These are phyloP conservation scores for Ustilago crameri DNA, from an alignment of 1,284 basidiomycete genomes.

Conservation along the genomic window DNA sequence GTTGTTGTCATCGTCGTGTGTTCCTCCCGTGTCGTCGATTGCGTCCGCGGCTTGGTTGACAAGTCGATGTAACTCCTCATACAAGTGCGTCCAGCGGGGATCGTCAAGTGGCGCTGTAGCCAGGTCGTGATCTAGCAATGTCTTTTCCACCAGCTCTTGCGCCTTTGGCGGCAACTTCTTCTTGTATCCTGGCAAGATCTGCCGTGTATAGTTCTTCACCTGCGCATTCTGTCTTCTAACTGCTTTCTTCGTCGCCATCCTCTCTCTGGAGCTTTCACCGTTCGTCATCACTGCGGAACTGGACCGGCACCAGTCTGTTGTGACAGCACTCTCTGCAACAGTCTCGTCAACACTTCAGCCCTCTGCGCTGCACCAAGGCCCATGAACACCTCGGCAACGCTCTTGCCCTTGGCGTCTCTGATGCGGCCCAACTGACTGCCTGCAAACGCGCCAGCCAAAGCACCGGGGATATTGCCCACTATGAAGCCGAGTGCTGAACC, in stretches of 20 bases:
- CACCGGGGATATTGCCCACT: constrained; percentile 54
- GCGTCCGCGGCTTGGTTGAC: neutral
- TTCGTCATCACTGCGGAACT: constrained; percentile 21
- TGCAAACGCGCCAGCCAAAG: constrained; percentile 61
- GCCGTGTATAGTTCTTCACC: neutral
- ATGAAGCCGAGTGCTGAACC: constrained; percentile 65
- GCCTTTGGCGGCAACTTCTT: constrained; percentile 15
- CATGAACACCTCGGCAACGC: constrained; percentile 77
- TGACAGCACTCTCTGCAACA: constrained; percentile 85
- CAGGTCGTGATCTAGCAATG: constrained; percentile 22
- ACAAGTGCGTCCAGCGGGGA: constrained; percentile 24
- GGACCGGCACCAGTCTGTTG: constrained; percentile 31
- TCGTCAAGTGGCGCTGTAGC: constrained; percentile 15
- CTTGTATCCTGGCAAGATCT: constrained; percentile 17
- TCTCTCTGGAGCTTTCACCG: neutral
- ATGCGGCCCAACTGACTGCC: constrained; percentile 64
- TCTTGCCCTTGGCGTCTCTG: constrained; percentile 67
- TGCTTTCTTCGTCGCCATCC: neutral
- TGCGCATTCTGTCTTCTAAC: constrained; percentile 4
- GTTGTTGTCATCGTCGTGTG: neutral
- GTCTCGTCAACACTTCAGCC: constrained; percentile 81
- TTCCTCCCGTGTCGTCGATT: no score
- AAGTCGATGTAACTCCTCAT: constrained; percentile 18
- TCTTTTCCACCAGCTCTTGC: constrained; percentile 24
- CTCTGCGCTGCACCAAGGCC: constrained; percentile 83